phyloP scores from a whole-genome alignment of 2,329 filamentous ascomycete genomes.

The Trichocomaceae sp. region DNA sequence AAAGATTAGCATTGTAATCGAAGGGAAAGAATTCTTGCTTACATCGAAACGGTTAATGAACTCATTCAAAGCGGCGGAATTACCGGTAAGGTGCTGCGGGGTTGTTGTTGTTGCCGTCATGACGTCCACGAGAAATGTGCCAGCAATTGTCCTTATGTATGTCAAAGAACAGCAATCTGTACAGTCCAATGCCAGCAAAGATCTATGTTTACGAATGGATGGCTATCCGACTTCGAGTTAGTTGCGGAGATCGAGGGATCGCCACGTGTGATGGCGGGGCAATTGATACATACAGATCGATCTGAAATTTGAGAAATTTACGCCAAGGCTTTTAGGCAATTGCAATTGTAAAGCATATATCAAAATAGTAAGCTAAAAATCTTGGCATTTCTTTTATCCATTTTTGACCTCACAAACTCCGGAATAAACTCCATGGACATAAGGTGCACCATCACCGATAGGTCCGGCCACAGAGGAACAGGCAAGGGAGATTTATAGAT shows the following conservation, averaged over 20 bases:
- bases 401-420: too few species aligned
- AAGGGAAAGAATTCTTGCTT: conserved; percentile 35
- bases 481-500: too few species aligned
- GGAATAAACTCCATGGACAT: too few species aligned
- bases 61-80: conserved; percentile 66
- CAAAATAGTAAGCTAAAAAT: too few species aligned
- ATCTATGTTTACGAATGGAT: not conserved
- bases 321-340: too few species aligned
- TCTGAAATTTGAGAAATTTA: too few species aligned
- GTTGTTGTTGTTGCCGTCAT: conserved; percentile 9
- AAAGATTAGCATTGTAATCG: conserved; percentile 17
- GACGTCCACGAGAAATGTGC: not conserved
- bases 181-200: not conserved
- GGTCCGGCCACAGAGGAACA: too few species aligned
- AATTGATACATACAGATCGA: not conserved
- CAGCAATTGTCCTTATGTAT: not conserved
- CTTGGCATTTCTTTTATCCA: too few species aligned
- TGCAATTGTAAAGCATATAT: too few species aligned
- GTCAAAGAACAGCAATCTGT: not conserved
- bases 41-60: conserved; percentile 93
- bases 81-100: conserved; percentile 65
- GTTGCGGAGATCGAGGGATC: not conserved
- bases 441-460: too few species aligned
- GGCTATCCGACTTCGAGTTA: too few species aligned
- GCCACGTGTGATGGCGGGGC: conserved; percentile 2